These are phyloP conservation scores for Planoprotostelium fungivorum DNA, from an alignment of 78 protist species.

Conservation along the genomic window DNA sequence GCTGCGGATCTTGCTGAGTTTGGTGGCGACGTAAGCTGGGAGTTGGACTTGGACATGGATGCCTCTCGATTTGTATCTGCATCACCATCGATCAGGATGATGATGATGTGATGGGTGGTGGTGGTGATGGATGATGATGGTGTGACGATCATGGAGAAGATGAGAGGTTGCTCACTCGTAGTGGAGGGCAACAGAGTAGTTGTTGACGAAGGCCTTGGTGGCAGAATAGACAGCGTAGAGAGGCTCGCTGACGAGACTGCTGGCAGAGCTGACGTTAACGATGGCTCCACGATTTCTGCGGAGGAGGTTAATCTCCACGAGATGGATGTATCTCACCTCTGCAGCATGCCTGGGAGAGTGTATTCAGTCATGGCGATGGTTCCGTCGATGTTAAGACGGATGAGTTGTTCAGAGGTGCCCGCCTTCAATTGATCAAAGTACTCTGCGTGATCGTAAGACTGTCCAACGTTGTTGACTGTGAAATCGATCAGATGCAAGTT, in stretches of 20 bases:
- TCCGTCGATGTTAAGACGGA: constrained; percentile 38
- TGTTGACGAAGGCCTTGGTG: constrained; percentile 61
- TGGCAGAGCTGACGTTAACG: constrained; percentile 45
- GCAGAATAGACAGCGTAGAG: constrained; percentile 56
- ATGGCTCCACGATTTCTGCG: constrained; percentile 59
- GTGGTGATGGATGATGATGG: too few species aligned
- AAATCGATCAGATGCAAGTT: neutral
- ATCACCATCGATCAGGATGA: too few species aligned
- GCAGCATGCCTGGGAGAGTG: neutral
- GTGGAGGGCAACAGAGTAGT: constrained; percentile 35
- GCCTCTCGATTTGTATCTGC: constrained; percentile 12
- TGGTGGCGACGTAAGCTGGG: constrained; percentile 70
- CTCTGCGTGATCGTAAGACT: constrained; percentile 63
- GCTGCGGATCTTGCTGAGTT: constrained; percentile 56
- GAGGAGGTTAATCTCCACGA: constrained; percentile 11
- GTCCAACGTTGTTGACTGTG: constrained; percentile 74
- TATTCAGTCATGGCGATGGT: neutral
- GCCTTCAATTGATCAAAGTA: constrained; percentile 39
- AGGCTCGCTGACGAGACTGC: constrained; percentile 28
- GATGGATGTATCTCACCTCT: neutral
- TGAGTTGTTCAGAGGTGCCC: constrained; percentile 14
- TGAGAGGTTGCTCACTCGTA: constrained; percentile 19
- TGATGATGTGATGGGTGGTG: too few species aligned
- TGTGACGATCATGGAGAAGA: too few species aligned
- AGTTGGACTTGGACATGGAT: constrained; percentile 54